Evolutionary conservation across 129 eudicot species (phyloP), one percentile per base, ranked within the genome.

Genomic region (Flaveria brownii): DNA sequence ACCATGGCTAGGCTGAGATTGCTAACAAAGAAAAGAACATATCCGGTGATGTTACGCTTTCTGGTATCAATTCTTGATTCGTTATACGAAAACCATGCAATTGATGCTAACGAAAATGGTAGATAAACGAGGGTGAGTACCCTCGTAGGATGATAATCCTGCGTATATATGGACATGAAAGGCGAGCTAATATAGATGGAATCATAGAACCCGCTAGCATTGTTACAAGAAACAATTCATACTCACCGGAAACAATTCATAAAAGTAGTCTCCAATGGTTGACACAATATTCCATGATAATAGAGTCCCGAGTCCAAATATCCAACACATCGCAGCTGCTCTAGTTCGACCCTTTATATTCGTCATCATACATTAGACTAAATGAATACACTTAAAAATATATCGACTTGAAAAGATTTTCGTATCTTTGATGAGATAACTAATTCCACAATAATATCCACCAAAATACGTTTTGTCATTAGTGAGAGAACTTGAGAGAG

Each of bases 81-180:
- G 26, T 66, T 66, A 66, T 41, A 66, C 9, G 9, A 17, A 39
- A 66, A 66, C 2, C 41, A 8, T 5, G 16, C 28, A 9, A 66
- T n/a, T 5, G 26, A n/a, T n/a, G 26, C 51, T 39, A 66, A 2
- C 8, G 28, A 66, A 36, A 41, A 66, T 1, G 71, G 71, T 41
- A 66, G 71, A 66, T 66, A 66, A 66, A 41, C 30, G 14, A 66
- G 28, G 30, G 51, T n/a, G 50, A 66, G 71, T 17, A 66, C 71
- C 71, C 71, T 66, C 1, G 50, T 30, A n/a, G 71, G 71, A 39
- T 66, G 71, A 66, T 66, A 66, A 39, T 66, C 52, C 71, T 66
- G 70, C 1, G 23, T n/a, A 41, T 8, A 41, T n/a, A 23, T 0
- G 9, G 10, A 39, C 20, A 9, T 3, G 9, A 25, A 33, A 33